Evolutionary conservation across 345 rosid species (phyloP).

Genomic region (Citrus trifoliata): DNA sequence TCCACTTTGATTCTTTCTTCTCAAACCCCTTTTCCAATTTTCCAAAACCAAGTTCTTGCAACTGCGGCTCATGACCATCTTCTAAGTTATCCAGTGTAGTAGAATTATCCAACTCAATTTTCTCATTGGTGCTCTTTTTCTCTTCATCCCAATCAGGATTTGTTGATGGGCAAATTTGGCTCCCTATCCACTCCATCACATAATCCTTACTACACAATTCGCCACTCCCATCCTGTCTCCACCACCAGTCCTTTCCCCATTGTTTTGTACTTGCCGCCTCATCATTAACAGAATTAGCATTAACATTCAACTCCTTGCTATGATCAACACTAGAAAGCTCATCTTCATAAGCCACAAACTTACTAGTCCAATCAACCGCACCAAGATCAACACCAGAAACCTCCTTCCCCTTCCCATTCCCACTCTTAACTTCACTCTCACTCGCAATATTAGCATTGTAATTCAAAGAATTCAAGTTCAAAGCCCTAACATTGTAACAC

Average conservation of each 20-base stretch:
- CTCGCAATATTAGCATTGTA: conserved; percentile 36
- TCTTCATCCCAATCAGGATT: conserved; percentile 90
- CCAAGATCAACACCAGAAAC: conserved; percentile 43
- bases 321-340: conserved; percentile 43
- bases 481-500: conserved; percentile 49
- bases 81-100: conserved; percentile 44
- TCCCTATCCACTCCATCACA: conserved; percentile 97
- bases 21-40: conserved; percentile 42
- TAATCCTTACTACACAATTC: conserved; percentile 93
- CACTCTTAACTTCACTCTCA: conserved; percentile 40
- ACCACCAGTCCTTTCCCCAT: conserved; percentile 99
- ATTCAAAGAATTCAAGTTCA: conserved; percentile 51
- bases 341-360: conserved; percentile 56
- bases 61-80: conserved; percentile 34
- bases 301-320: conserved; percentile 56
- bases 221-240: conserved; percentile 94
- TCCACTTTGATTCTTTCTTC: conserved; percentile 38
- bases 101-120: conserved; percentile 33
- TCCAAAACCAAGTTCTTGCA: conserved; percentile 33
- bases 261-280: conserved; percentile 48
- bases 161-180: conserved; percentile 66
- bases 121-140: conserved; percentile 49
- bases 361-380: conserved; percentile 59
- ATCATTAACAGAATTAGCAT: conserved; percentile 38
- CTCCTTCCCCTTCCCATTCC: conserved; percentile 71